phyloP scores from a whole-genome alignment of 2,329 filamentous ascomycete genomes.

The Fusarium pseudograminearum region DNA sequence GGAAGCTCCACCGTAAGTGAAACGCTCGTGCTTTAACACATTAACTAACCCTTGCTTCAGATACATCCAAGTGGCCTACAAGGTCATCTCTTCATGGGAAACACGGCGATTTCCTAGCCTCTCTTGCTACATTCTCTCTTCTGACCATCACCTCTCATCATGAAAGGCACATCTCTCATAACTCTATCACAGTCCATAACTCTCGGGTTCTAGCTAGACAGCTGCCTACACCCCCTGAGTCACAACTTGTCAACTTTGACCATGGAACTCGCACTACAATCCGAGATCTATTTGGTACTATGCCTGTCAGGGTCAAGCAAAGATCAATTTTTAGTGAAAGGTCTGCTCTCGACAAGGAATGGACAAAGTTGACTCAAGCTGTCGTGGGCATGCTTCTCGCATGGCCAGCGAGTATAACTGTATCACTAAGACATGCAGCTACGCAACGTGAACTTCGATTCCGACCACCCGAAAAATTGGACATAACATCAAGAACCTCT shows the following conservation, averaged over 20 bases:
- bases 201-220: slow-evolving; percentile 74
- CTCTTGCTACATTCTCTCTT: slow-evolving; percentile 80
- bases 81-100: slow-evolving; percentile 68
- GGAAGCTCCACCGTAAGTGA: slow-evolving; percentile 76
- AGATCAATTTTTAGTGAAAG: slow-evolving; percentile 69
- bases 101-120: slow-evolving; percentile 81
- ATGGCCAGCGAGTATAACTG: slow-evolving; percentile 68
- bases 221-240: slow-evolving; percentile 68
- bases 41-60: slow-evolving; percentile 58
- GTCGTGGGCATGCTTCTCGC: slow-evolving; percentile 76
- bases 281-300: slow-evolving; percentile 85
- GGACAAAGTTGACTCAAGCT: slow-evolving; percentile 70
- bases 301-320: slow-evolving; percentile 91
- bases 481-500: slow-evolving; percentile 49
- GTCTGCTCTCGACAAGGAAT: slow-evolving; percentile 69
- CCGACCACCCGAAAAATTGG: slow-evolving; percentile 43
- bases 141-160: slow-evolving; percentile 82
- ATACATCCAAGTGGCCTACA: slow-evolving; percentile 78
- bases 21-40: slow-evolving; percentile 1
- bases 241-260: slow-evolving; percentile 64
- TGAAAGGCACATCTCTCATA: slow-evolving; percentile 67
- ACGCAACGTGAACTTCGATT: slow-evolving; percentile 56
- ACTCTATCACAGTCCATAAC: slow-evolving; percentile 77
- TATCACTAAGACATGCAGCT: slow-evolving; percentile 68
- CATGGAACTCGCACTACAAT: slow-evolving; percentile 83